Conservation (phyloP, 768 basidiomycete species). For the Erythrobasidium yunnanense region DNA sequence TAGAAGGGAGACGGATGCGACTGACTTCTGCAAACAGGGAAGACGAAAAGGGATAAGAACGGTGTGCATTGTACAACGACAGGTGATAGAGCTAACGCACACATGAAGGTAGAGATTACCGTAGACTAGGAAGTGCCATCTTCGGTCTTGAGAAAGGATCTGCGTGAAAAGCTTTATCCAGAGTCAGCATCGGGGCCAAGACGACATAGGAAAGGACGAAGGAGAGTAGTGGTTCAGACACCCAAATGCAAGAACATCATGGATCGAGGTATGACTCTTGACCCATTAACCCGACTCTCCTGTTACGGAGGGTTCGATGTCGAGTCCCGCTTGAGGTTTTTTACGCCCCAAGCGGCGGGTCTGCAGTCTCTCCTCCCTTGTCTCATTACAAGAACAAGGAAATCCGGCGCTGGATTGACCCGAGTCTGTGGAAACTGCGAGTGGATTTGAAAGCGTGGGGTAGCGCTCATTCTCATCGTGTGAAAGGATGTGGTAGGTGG, state of each 20-base stretch:
- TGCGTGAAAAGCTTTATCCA: too few species aligned
- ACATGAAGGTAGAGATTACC: not conserved
- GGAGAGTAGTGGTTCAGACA: slow-evolving; percentile 5
- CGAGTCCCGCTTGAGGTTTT: not conserved
- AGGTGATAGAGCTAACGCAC: not conserved
- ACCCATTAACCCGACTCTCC: not conserved
- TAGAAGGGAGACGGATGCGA: not conserved
- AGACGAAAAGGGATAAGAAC: not conserved
- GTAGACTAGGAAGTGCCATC: too few species aligned
- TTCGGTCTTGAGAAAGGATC: too few species aligned
- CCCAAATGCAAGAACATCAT: slow-evolving; percentile 20
- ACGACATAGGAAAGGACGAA: not conserved
- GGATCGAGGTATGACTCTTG: slow-evolving; percentile 3
- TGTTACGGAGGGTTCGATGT: slow-evolving; percentile 20
- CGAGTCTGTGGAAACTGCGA: slow-evolving; percentile 27
- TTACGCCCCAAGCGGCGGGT: too few species aligned
- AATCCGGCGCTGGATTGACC: slow-evolving; percentile 21
- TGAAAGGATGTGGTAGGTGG: not conserved
- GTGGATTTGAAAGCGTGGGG: slow-evolving; percentile 25
- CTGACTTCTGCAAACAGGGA: slow-evolving; percentile 4
- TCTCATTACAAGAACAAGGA: not conserved
- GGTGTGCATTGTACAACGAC: not conserved
- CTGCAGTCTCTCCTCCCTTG: not conserved
- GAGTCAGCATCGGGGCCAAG: not conserved
- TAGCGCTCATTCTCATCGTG: slow-evolving; percentile 16